phyloP scores from a whole-genome alignment of 345 rosid species.

The Eucalyptus pumila region DNA sequence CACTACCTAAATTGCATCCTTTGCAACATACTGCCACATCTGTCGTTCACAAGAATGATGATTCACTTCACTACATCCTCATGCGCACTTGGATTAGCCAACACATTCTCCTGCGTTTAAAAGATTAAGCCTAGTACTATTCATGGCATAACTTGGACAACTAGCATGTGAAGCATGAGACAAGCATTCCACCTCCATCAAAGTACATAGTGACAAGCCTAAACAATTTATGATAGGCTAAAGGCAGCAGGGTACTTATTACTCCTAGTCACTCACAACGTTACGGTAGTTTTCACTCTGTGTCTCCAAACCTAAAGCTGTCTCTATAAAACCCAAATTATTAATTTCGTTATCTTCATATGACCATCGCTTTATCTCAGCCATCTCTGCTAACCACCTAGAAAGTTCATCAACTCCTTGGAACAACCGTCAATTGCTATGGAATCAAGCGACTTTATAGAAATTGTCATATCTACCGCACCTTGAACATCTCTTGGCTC shows the following conservation, averaged over 20 bases:
- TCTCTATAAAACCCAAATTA: neutral
- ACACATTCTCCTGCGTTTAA: neutral
- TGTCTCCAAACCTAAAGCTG: neutral
- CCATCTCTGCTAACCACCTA: neutral
- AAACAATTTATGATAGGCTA: neutral
- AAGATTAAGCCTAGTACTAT: neutral
- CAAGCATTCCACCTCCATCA: neutral
- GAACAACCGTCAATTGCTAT: neutral
- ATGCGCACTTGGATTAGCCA: neutral
- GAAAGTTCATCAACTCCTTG: neutral
- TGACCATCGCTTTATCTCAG: neutral
- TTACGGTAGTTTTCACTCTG: neutral
- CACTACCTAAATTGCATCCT: neutral
- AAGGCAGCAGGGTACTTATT: neutral
- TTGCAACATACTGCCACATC: fast-evolving
- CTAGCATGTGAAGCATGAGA: neutral
- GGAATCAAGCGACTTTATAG: neutral
- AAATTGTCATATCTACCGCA: neutral
- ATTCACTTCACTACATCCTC: neutral
- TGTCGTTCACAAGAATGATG: neutral
- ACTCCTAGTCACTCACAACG: neutral
- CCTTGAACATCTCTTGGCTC: neutral
- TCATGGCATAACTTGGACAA: neutral
- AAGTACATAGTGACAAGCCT: neutral
- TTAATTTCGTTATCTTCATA: neutral